These are phyloP conservation scores for Sporothrix humicola DNA, from an alignment of 2,329 filamentous ascomycete species.

Conservation along the genomic window DNA sequence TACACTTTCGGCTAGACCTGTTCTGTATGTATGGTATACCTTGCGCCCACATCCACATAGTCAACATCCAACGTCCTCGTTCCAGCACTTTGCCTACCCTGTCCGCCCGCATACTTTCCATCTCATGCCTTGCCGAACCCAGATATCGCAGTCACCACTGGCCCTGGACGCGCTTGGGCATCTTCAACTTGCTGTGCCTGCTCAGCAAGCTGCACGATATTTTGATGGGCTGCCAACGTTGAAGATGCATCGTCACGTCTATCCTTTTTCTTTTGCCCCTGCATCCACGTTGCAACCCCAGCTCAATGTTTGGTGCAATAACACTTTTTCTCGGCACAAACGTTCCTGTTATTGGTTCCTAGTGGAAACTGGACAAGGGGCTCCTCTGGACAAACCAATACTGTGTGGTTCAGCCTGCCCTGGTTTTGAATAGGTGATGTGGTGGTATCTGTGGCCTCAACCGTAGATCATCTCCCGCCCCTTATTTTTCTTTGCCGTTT, in stretches of 20 bases:
- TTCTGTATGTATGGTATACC: slow-evolving; percentile 10
- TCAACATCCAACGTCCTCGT: not conserved
- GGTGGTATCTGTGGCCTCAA: slow-evolving; percentile 17
- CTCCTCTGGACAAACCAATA: not conserved
- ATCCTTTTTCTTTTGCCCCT: not conserved
- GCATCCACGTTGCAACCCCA: not conserved
- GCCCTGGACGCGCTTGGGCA: not conserved
- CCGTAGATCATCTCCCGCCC: slow-evolving; percentile 30
- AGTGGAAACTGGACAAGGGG: slow-evolving; percentile 19
- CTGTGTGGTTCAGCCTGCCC: not conserved
- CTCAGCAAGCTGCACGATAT: slow-evolving; percentile 12
- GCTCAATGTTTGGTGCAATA: slow-evolving; percentile 4
- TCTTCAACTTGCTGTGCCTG: not conserved
- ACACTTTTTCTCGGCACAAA: not conserved
- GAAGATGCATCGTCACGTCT: not conserved
- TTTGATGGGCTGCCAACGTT: not conserved
- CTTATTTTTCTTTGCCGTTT: slow-evolving; percentile 28
- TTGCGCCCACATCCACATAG: not conserved
- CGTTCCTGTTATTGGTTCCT: not conserved
- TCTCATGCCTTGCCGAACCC: not conserved
- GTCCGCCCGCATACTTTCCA: not conserved
- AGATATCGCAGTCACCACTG: slow-evolving; percentile 5
- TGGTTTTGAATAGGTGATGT: slow-evolving; percentile 22
- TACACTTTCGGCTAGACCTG: not conserved
- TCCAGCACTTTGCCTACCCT: not conserved